Percentiles rank a stretch among this genome's conserved stretches.
Evolutionary conservation across 768 basidiomycete species (phyloP).

Genomic region (Boletus reticuloceps): DNA sequence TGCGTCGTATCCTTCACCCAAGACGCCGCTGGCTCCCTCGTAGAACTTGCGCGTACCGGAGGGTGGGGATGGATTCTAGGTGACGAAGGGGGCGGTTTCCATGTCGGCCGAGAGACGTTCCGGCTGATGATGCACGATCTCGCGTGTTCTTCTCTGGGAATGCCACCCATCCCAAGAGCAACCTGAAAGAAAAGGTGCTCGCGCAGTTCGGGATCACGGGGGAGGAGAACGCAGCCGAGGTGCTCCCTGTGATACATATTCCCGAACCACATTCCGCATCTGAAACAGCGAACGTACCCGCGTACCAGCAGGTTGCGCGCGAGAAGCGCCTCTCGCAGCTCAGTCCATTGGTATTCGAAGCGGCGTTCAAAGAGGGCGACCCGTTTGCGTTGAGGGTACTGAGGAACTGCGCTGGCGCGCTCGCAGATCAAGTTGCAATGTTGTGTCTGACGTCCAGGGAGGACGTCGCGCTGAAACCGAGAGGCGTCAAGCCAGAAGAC

Average conservation of each 20-base stretch:
- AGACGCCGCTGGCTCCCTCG: constrained; percentile 37
- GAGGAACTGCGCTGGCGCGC: constrained; percentile 44
- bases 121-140: constrained; percentile 61
- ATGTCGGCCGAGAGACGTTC: constrained; percentile 73
- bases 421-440: constrained; percentile 58
- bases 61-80: constrained; percentile 87
- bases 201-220: constrained; percentile 52
- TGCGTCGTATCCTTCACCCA: constrained; percentile 66
- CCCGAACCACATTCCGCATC: constrained; percentile 44
- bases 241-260: constrained; percentile 62
- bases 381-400: constrained; percentile 63
- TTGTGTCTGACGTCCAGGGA: constrained; percentile 41
- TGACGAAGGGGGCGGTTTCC: constrained; percentile 81
- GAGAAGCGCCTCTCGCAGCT: constrained; percentile 78
- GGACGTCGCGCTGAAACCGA: constrained; percentile 29
- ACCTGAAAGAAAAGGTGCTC: constrained; percentile 48
- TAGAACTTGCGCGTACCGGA: constrained; percentile 68
- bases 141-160: constrained; percentile 46
- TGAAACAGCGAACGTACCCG: constrained; percentile 11
- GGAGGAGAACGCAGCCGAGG: constrained; percentile 49
- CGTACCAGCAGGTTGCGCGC: constrained; percentile 38
- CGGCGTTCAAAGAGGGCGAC: constrained; percentile 70
- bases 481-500: constrained; percentile 48
- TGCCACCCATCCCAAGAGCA: constrained; percentile 17
- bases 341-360: constrained; percentile 71